Evolutionary conservation across 305 asterid species (phyloP).

Genomic region (Solanum hybrid): DNA sequence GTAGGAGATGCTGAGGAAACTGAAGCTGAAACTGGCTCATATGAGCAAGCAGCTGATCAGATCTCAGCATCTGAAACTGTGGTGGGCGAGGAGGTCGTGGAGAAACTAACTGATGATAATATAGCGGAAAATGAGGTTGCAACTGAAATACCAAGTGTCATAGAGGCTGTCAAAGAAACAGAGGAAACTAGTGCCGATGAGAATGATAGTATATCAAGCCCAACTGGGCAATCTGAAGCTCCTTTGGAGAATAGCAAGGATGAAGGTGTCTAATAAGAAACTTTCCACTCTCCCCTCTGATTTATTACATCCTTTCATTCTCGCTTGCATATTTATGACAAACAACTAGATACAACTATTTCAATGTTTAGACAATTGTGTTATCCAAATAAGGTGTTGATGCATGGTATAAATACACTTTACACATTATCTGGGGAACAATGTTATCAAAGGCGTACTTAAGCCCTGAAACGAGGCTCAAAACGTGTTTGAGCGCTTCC

Average conservation of each 20-base stretch:
- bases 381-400: conserved; percentile 3
- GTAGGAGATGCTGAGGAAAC: conserved; percentile 14
- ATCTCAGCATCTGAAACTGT: conserved; percentile 18
- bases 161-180: conserved; percentile 20
- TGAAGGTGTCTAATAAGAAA: conserved; percentile 30
- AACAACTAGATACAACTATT: background rate
- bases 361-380: background rate
- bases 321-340: background rate
- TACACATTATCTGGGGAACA: background rate
- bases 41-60: conserved; percentile 25
- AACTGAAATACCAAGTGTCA: conserved; percentile 17
- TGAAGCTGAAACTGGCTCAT: conserved; percentile 21
- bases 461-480: background rate
- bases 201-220: conserved; percentile 23
- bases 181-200: conserved; percentile 13
- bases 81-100: conserved; percentile 19
- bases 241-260: conserved; percentile 15
- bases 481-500: background rate
- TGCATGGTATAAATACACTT: background rate
- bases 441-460: background rate
- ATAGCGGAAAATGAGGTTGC: conserved; percentile 21
- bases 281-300: background rate
- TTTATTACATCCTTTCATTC: background rate
- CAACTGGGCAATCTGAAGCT: conserved; percentile 22
- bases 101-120: conserved; percentile 16